Evolutionary conservation across 2,329 filamentous ascomycete genomes (phyloP), one percentile per base, ranked within the genome.

Genomic region (Paraphaeosphaeria sporulosa): DNA sequence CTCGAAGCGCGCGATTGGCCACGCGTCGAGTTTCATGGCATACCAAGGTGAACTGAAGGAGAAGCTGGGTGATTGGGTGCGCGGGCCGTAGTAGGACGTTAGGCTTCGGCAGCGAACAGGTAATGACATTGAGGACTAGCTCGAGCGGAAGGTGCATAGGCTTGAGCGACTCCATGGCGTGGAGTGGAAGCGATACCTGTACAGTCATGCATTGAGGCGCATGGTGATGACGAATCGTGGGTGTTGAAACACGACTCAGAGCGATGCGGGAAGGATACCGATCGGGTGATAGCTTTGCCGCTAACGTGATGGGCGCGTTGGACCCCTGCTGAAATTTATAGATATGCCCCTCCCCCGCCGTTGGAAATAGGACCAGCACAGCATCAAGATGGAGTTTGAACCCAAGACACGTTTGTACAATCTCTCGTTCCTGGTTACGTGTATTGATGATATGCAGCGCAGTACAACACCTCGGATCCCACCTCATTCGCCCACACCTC

Each of bases 401-500:
- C 87, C 90, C 9, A 89, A 91, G 79, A 91, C 85, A 50, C 85
- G 91, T 93, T 80, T 74, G 89, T 76, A 38, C 30, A 34, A 32
- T 36, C 32, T 36, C 8, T 21, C 21, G 57, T 4, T 40, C 13
- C 9, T 57, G 34, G 50, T 25, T 23, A 48, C n/a, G 43, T 1
- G 38, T 25, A 42, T 58, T 64, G 49, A 66, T 27, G 34, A 38
- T 50, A 44, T 30, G 58, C 71, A 96, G 92, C 90, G 49, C 88
- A 87, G 62, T 96, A 90, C 77, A 85, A 84, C 69, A 98, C 93
- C 40, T 88, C 86, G 70, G 94, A 98, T 81, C 87, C 87, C 71
- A 91, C 85, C 44, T 97, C 93, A 50, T 98, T 98, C 76, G 95
- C 91, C 55, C 93, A 89, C 78, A 84, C 89, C 61, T 97, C 95